phyloP scores from a whole-genome alignment of 257 asterid species.

The Lycium ferocissimum region DNA sequence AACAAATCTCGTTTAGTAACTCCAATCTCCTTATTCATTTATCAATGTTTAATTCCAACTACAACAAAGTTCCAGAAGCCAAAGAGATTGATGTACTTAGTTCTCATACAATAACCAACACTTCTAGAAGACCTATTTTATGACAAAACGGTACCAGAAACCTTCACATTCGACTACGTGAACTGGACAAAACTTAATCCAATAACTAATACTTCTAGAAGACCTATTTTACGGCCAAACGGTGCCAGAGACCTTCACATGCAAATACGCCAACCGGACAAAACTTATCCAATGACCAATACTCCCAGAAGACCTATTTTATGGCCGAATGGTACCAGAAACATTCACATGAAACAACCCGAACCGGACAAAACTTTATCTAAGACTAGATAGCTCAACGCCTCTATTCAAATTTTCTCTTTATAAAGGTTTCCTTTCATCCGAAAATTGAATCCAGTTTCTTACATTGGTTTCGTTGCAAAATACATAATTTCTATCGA shows the following conservation, averaged over 20 bases:
- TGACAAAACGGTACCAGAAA: not conserved
- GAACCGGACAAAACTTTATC: not conserved
- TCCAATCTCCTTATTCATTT: not conserved
- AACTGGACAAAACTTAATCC: not conserved
- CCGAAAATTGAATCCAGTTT: too few species aligned
- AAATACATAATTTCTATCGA: too few species aligned
- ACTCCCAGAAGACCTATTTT: conserved; percentile 7
- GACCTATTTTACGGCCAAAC: not conserved
- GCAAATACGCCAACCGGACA: not conserved
- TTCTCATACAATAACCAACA: not conserved
- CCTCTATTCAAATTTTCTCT: not conserved
- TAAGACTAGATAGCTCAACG: not conserved
- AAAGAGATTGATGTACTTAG: not conserved
- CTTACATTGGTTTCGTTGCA: too few species aligned
- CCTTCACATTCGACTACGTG: not conserved
- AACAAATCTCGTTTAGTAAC: not conserved
- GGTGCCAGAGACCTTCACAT: not conserved
- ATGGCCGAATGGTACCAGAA: not conserved
- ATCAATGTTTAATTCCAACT: not conserved
- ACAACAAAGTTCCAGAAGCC: conserved; percentile 15
- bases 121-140: not conserved
- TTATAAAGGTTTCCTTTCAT: too few species aligned
- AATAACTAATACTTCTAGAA: not conserved
- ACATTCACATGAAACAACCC: not conserved
- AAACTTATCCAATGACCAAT: conserved; percentile 6